These are phyloP conservation scores for Pseudotsuga menziesii DNA, from an alignment of 75 land plant species.

Conservation along the genomic window DNA sequence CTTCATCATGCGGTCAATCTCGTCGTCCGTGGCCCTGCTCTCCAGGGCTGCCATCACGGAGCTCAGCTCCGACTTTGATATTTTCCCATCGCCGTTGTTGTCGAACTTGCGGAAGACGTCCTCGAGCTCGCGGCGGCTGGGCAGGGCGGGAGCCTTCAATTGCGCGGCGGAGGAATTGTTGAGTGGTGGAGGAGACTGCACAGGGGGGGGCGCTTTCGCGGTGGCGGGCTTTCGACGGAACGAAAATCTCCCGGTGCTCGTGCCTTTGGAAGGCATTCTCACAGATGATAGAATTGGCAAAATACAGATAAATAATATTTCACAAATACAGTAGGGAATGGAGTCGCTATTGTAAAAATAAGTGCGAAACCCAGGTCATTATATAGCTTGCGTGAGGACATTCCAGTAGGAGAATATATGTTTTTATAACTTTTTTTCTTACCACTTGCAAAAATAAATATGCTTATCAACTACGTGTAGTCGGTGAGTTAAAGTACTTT, in stretches of 20 bases:
- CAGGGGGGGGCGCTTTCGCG: neutral
- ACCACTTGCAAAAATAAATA: too few relatives aligned
- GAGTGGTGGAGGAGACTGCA: neutral
- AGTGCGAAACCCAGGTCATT: too few relatives aligned
- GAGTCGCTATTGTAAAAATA: too few relatives aligned
- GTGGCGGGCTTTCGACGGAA: neutral
- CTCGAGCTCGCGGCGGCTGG: slow-evolving; percentile 14
- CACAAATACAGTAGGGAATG: too few relatives aligned
- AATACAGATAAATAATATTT: too few relatives aligned
- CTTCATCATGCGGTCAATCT: slow-evolving; percentile 32
- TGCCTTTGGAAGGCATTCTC: neutral
- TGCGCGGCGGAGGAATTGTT: too few relatives aligned
- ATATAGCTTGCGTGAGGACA: too few relatives aligned
- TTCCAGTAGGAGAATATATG: too few relatives aligned
- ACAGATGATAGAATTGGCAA: too few relatives aligned
- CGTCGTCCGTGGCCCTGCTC: slow-evolving; percentile 20
- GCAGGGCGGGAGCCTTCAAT: neutral
- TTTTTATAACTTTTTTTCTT: too few relatives aligned
- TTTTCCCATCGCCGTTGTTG: slow-evolving; percentile 40
- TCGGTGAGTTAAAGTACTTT: too few relatives aligned
- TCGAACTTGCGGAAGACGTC: slow-evolving; percentile 32
- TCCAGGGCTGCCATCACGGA: slow-evolving; percentile 28
- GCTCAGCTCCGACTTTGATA: slow-evolving; percentile 47
- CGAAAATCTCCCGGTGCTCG: neutral
- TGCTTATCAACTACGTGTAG: too few relatives aligned